Evolutionary conservation across 129 eudicot genomes (phyloP).

Genomic region (Pulicaria dysenterica): DNA sequence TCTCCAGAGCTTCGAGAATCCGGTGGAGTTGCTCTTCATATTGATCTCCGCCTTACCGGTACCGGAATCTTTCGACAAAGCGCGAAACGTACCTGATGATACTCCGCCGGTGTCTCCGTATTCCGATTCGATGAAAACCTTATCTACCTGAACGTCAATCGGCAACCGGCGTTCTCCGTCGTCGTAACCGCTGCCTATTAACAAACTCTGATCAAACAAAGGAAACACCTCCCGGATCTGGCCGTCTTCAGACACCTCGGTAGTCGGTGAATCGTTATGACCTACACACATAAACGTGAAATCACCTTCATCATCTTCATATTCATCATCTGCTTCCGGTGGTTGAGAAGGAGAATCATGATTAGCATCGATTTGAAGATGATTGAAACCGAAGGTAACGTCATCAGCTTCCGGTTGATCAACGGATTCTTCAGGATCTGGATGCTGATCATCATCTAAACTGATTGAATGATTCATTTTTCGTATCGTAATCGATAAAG

Average conservation of each 20-base stretch:
- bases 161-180: conserved; percentile 38
- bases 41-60: conserved; percentile 48
- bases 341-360: not conserved
- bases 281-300: conserved; percentile 49
- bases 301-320: conserved; percentile 52
- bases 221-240: conserved; percentile 62
- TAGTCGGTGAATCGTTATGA: conserved; percentile 18
- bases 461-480: not conserved
- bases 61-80: conserved; percentile 38
- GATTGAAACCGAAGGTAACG: conserved; percentile 15
- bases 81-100: conserved; percentile 52
- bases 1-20: conserved; percentile 92
- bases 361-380: conserved; percentile 2
- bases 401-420: conserved; percentile 12
- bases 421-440: conserved; percentile 5
- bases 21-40: conserved; percentile 90
- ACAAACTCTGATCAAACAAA: conserved; percentile 47
- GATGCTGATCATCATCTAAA: not conserved
- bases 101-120: conserved; percentile 19
- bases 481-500: conserved; percentile 3
- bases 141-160: conserved; percentile 49
- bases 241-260: conserved; percentile 39
- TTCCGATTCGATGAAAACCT: conserved; percentile 46
- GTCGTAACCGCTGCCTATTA: conserved; percentile 23
- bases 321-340: conserved; percentile 6